A percentile compares a stretch with the other conserved stretches of the same genome.
Evolutionary conservation across 371 early-diverging fungal genomes (phyloP).

Genomic region (Mortierella sp.): DNA sequence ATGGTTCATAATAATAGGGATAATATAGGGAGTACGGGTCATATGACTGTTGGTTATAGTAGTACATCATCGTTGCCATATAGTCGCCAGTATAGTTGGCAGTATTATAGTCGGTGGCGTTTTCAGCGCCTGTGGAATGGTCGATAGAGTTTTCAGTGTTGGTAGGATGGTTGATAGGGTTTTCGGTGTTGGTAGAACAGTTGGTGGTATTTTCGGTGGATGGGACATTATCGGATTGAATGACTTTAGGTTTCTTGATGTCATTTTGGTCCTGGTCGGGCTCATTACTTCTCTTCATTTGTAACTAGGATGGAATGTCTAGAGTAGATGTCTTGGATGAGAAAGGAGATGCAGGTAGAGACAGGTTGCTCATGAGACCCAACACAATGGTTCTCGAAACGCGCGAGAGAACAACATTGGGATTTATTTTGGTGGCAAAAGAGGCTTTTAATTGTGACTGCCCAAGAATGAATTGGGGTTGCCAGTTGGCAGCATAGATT

Average conservation of each 20-base stretch:
- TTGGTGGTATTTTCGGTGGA: neutral
- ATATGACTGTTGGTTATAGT: neutral
- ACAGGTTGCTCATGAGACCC: too few species aligned
- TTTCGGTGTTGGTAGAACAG: neutral
- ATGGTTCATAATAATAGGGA: neutral
- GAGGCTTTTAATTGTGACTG: too few species aligned
- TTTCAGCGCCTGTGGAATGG: neutral
- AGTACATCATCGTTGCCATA: neutral
- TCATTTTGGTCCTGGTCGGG: neutral
- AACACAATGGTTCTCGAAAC: too few species aligned
- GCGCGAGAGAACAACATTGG: too few species aligned
- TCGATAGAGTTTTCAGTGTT: too few species aligned
- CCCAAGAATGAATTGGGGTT: too few species aligned
- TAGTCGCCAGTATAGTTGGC: neutral
- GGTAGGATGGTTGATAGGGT: neutral
- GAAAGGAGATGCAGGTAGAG: too few species aligned
- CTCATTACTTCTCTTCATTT: neutral
- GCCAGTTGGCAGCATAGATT: neutral
- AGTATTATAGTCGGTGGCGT: neutral
- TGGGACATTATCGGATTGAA: neutral
- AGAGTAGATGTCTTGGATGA: too few species aligned
- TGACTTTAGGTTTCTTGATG: conserved; percentile 1
- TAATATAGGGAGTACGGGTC: neutral
- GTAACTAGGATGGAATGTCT: neutral
- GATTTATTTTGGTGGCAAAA: too few species aligned